Evolutionary conservation across 1,284 basidiomycete genomes (phyloP), one percentile per base, ranked within the genome.

Genomic region (Sanghuangporus sanghuang): DNA sequence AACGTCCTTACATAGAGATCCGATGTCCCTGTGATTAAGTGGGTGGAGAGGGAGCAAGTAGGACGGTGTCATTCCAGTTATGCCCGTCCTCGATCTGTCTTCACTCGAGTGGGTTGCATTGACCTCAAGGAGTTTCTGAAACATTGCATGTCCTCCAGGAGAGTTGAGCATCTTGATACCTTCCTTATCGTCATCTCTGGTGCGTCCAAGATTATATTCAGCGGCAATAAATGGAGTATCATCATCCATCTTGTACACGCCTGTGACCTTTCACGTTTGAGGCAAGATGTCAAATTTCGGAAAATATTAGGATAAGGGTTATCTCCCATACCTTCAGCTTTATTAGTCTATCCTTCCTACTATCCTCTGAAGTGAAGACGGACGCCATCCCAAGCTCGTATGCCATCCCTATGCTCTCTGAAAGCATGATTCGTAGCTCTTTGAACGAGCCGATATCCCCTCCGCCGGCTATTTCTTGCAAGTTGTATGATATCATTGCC

Each of bases 21-120:
- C 63, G 40, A 64, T 64, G n/a, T 60, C 52, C 27, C 48, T 39
- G 48, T 38, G 23, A 27, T 32, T 54, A 14, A 64, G 52, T 6
- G 46, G 46, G 18, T 21, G 38, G 44, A 60, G 40, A 18, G 63
- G 63, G 18, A 64, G 53, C 27, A 64, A n/a, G 16, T 46, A 63
- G 16, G 62, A 58, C 9, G 53, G 14, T 3, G 21, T 62, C 27
- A 18, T 12, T 38, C 48, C 16, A 14, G 5, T 57, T 21, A 38
- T 27, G 4, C 18, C 11, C 18, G 55, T 14, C 38, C 42, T 40
- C 42, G 36, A 39, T 8, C 7, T 27, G 9, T 32, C 12, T 14
- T 44, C 42, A n/a, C 18, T 49, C 9, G 21, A 6, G 12, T 36
- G 48, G 7, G 42, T 32, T 27, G 57, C 57, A 39, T 59, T 59